Percentiles rank a stretch among this genome's conserved stretches.
Conservation (phyloP, 2,329 filamentous ascomycete species). For the Pseudogymnoascus sp. region DNA sequence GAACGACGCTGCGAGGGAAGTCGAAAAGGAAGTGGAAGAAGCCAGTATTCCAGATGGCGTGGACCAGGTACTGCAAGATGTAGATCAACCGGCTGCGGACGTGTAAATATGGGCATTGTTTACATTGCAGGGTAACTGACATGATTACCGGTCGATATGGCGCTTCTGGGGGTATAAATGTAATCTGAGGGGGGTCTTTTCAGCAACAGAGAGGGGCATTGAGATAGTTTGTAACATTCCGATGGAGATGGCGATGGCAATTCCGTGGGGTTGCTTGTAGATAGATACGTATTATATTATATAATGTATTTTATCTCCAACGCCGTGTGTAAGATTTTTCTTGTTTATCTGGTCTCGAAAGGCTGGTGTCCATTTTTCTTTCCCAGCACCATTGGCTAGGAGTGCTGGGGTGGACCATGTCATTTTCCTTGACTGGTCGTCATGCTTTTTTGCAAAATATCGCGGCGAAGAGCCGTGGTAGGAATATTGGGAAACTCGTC, state of each 20-base stretch:
- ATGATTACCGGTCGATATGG: neutral
- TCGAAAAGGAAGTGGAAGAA: constrained; percentile 50
- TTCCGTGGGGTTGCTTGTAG: neutral
- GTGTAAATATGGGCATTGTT: neutral
- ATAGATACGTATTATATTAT: constrained; percentile 5
- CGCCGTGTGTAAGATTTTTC: neutral
- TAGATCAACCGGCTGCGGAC: constrained; percentile 9
- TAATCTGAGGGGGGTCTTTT: neutral
- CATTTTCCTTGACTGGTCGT: neutral
- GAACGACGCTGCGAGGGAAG: constrained; percentile 22
- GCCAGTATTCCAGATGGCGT: constrained; percentile 5
- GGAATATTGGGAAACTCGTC: neutral
- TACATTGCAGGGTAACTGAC: neutral
- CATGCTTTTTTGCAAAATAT: no score
- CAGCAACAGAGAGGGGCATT: neutral
- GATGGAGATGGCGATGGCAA: neutral
- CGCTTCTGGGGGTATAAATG: neutral
- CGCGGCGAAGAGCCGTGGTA: neutral
- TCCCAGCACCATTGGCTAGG: neutral
- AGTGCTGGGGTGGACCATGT: neutral
- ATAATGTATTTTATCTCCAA: constrained; percentile 3
- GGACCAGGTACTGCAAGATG: constrained; percentile 2
- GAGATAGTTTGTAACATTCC: neutral
- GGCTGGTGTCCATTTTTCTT: neutral
- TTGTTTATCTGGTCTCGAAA: neutral